Evolutionary conservation across 768 basidiomycete genomes (phyloP).

Genomic region (Daedalea quercina): DNA sequence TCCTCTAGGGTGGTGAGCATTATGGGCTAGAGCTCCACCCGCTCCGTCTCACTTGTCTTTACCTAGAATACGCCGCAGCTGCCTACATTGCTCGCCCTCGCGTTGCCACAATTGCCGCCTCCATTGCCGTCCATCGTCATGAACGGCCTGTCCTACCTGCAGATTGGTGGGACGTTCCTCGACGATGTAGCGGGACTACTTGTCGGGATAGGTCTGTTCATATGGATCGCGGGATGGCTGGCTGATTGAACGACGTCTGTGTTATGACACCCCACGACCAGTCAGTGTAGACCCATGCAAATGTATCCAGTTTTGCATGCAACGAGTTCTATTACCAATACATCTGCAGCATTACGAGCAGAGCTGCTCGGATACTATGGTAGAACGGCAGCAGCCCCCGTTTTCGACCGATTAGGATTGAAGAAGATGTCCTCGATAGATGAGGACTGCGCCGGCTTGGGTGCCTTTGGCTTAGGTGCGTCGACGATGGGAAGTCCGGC

Average conservation of each 20-base stretch:
- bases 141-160: constrained; percentile 59
- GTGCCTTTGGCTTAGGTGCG: constrained; percentile 8
- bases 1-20: constrained; percentile 59
- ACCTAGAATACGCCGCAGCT: constrained; percentile 51
- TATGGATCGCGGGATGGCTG: constrained; percentile 22
- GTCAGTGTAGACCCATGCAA: background rate
- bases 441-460: constrained; percentile 10
- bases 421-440: constrained; percentile 1
- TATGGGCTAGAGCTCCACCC: background rate
- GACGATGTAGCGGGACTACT: constrained; percentile 67
- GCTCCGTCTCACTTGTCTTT: background rate
- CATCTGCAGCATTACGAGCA: background rate
- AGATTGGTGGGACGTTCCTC: constrained; percentile 58
- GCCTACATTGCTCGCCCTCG: constrained; percentile 52
- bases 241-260: constrained; percentile 9
- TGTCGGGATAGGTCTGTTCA: constrained; percentile 59
- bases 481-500: constrained; percentile 42
- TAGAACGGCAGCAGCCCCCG: constrained; percentile 33
- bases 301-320: background rate
- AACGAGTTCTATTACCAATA: background rate
- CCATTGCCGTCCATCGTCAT: constrained; percentile 57
- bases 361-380: constrained; percentile 15
- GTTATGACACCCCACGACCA: background rate
- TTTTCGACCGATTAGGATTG: constrained; percentile 21
- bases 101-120: constrained; percentile 59